A percentile compares a stretch with the other conserved stretches of the same genome.
Evolutionary conservation across 768 basidiomycete genomes (phyloP).

Genomic region (Fistulinella prunicolor): DNA sequence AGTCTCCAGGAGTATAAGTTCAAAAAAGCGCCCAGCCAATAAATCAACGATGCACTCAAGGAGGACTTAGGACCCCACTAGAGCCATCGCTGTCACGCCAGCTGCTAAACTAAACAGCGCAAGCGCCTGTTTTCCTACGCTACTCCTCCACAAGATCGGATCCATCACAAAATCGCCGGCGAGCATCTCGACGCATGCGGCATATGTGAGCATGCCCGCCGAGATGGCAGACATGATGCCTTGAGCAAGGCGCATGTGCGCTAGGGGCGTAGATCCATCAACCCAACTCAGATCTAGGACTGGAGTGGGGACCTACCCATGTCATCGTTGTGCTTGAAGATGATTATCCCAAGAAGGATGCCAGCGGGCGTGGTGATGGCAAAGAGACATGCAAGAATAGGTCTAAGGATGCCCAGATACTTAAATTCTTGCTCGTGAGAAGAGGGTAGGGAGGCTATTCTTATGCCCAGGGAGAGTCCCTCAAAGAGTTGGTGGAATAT

Average conservation of each 20-base stretch:
- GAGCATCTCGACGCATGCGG: conserved; percentile 82
- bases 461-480: conserved; percentile 77
- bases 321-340: conserved; percentile 38
- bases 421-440: conserved; percentile 19
- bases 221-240: conserved; percentile 81
- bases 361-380: conserved; percentile 73
- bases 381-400: conserved; percentile 58
- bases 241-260: conserved; percentile 53
- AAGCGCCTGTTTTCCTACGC: conserved; percentile 41
- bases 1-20: background rate
- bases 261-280: conserved; percentile 21
- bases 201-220: conserved; percentile 82
- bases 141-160: conserved; percentile 42
- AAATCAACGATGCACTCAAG: background rate
- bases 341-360: conserved; percentile 55
- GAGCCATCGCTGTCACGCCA: conserved; percentile 65
- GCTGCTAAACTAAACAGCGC: conserved; percentile 59
- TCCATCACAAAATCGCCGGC: conserved; percentile 84
- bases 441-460: conserved; percentile 66
- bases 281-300: background rate
- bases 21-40: background rate
- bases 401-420: conserved; percentile 40
- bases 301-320: conserved; percentile 17
- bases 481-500: conserved; percentile 85
- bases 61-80: conserved; percentile 39